These are phyloP conservation scores for Pascua guehoae DNA, from an alignment of 1,284 basidiomycete species.

Conservation along the genomic window DNA sequence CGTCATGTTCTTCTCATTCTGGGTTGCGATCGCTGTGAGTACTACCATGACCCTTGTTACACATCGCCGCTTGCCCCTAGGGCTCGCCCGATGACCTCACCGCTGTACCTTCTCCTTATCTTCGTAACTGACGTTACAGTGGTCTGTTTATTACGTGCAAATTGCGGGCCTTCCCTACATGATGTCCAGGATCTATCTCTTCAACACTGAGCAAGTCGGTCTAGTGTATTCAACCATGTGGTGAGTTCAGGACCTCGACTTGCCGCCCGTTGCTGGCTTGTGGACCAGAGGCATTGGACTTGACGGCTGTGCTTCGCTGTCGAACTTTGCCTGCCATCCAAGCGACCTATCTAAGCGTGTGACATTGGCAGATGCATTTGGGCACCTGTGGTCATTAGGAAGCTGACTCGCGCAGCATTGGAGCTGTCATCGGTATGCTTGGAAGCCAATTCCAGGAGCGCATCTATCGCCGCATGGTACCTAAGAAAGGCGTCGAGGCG, in stretches of 20 bases:
- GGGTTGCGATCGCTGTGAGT: conserved; percentile 61
- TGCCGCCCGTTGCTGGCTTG: no score
- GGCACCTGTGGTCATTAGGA: no score
- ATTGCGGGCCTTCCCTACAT: conserved; percentile 64
- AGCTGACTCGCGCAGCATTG: conserved; percentile 46
- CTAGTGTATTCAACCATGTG: conserved; percentile 59
- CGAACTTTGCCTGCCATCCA: no score
- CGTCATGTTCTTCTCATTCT: conserved; percentile 68
- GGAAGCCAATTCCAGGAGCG: conserved; percentile 65
- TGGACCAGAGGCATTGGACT: no score
- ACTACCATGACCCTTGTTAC: no score
- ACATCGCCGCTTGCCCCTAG: no score
- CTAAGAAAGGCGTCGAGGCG: conserved; percentile 66
- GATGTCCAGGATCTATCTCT: conserved; percentile 62
- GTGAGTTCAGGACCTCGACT: conserved; percentile 27
- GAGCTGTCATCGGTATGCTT: conserved; percentile 58
- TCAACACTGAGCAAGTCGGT: conserved; percentile 63
- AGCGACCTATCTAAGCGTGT: no score
- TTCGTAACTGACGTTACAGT: conserved; percentile 37
- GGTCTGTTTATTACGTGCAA: conserved; percentile 71
- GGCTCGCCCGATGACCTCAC: no score
- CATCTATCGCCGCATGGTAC: conserved; percentile 53
- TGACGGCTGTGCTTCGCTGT: no score
- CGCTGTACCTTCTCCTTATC: neutral
- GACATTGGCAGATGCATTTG: no score